phyloP scores from a whole-genome alignment of 106 monocot species.

The Allium fistulosum region DNA sequence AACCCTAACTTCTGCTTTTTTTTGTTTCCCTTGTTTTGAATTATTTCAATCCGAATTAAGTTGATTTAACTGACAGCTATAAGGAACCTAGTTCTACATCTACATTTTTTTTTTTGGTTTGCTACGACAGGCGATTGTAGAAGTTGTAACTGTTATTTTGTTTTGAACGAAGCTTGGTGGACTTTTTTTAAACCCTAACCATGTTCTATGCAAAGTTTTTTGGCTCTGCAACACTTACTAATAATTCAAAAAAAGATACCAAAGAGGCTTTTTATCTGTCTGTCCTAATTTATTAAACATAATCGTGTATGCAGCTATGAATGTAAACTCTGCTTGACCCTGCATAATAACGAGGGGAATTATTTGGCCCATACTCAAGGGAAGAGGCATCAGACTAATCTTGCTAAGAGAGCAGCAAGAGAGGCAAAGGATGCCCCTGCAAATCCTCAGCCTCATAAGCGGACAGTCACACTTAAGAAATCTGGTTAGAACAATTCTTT shows the following conservation, averaged over 20 bases:
- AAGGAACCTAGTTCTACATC: too few relatives aligned
- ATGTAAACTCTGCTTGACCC: conserved; percentile 93
- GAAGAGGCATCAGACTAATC: conserved; percentile 98
- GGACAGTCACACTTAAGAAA: conserved; percentile 63
- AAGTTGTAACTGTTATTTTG: too few relatives aligned
- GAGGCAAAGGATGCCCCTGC: conserved; percentile 97
- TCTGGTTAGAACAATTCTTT: conserved; percentile 25
- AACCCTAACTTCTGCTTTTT: conserved; percentile 4
- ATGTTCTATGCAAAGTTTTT: too few relatives aligned
- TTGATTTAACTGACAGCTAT: too few relatives aligned
- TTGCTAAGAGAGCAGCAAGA: conserved; percentile 90
- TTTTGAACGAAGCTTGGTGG: too few relatives aligned
- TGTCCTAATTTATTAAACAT: too few relatives aligned
- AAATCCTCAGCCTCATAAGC: conserved; percentile 94
- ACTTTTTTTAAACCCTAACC: neutral
- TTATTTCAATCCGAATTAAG: too few relatives aligned
- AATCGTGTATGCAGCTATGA: conserved; percentile 43
- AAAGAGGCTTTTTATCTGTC: too few relatives aligned
- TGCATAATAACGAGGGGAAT: conserved; percentile 99
- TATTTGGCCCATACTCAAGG: conserved; percentile 96
- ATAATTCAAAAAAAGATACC: too few relatives aligned
- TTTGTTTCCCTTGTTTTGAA: neutral
- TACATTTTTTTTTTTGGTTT: too few relatives aligned
- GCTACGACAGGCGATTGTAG: too few relatives aligned
- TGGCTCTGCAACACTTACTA: too few relatives aligned